Evolutionary conservation across 2,329 filamentous ascomycete species (phyloP).

Genomic region (Blumeria hordei): DNA sequence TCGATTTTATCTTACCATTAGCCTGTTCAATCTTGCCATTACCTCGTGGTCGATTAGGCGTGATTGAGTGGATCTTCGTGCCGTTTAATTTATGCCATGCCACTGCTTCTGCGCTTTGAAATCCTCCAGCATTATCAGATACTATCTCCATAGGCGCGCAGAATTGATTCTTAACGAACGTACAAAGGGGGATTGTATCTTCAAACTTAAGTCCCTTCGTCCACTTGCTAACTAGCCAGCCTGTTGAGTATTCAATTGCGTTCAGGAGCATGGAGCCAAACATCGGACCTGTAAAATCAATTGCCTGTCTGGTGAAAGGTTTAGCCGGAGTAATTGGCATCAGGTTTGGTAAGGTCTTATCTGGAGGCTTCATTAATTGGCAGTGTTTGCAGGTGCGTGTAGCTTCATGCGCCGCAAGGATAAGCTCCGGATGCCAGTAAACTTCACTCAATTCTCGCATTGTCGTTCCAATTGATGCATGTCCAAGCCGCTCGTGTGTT

Average conservation of each 20-base stretch:
- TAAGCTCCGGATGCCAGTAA: slow-evolving; percentile 1
- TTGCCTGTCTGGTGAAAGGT: not conserved
- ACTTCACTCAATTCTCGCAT: not conserved
- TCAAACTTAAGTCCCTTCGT: slow-evolving; percentile 1
- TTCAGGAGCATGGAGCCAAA: not conserved
- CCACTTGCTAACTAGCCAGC: not conserved
- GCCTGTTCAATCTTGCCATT: slow-evolving; percentile 1
- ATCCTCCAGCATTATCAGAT: slow-evolving; percentile 1
- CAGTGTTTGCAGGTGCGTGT: not conserved
- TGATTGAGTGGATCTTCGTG: not conserved
- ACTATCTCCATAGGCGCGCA: not conserved
- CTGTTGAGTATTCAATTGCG: not conserved
- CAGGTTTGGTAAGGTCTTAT: not conserved
- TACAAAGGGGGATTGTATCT: not conserved
- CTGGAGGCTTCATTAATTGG: not conserved
- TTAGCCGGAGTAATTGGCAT: not conserved
- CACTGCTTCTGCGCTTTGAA: slow-evolving; percentile 2
- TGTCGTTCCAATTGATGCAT: not conserved
- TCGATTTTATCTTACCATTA: slow-evolving; percentile 1
- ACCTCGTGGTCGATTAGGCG: not conserved
- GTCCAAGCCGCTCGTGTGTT: not conserved
- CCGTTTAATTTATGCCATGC: slow-evolving; percentile 1
- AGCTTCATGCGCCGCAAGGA: not conserved
- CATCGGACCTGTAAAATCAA: slow-evolving; percentile 1
- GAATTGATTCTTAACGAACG: not conserved